Base-by-base conservation (phyloP, 495 filamentous ascomycete genomes). In the Tetracladium setigerum region DNA sequence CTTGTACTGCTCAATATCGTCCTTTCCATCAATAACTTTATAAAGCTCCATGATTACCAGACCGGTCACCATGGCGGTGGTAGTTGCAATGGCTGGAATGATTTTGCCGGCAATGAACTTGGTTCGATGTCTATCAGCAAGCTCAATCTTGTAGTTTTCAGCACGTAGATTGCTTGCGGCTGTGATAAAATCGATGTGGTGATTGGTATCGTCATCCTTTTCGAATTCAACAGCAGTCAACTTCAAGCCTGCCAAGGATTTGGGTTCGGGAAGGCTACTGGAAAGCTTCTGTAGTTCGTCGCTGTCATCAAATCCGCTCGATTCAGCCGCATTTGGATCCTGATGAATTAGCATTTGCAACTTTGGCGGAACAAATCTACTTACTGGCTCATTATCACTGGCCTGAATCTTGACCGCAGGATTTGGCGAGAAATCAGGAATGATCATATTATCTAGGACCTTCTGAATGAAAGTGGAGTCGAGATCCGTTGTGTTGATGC, bases 41-140 rank as follows among this genome's bases (percentile, higher is more conserved):
- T 86, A 95, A 24, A 97, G 71, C 71, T 99, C 94, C 32, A 97
- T 70, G 41, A 90, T 74, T 37, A 97, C 90, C 30, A 99, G 73
- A 44, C 94, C 94, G 2, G 94, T 97, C 33, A 96, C 90, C 17
- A 99, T 72, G 10, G 94, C 90, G 15, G 94, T 99, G 11, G 94
- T 95, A 12, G 92, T 98, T 45, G 89, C 94, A 67, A 99, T 99
- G 36, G 94, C 94, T 30, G 94, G 94, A 56, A 99, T 97, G 56
- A 99, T 99, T 76, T 97, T 99, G 62, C 94, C 94, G 18, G 94
- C 94, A 67, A 99, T 97, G 67, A 97, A 96, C 69, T 99, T 99
- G 46, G 90, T 99, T 78, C 89, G 89, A 75, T 96, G 94, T 44
- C 86, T 77, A 59, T 99, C 89, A 0, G 94, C 90, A 50, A 81